Conservation (phyloP, 2,329 filamentous ascomycete genomes). For the Ceratocystis alfenasii region DNA sequence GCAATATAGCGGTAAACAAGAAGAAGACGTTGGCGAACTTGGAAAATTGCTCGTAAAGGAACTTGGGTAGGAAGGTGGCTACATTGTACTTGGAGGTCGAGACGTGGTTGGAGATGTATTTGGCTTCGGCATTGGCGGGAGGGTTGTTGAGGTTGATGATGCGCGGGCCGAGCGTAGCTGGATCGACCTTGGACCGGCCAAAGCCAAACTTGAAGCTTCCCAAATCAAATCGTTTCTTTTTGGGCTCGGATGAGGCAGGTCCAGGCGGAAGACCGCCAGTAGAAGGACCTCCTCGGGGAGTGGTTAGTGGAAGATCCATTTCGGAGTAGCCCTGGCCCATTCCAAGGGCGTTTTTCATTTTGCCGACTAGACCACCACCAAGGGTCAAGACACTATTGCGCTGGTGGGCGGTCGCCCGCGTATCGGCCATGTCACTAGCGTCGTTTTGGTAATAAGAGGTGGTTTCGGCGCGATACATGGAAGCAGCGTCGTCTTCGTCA, state of each 20-base stretch:
- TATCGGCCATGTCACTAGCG: slow-evolving; percentile 29
- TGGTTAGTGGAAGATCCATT: slow-evolving; percentile 93
- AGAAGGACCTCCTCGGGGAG: slow-evolving; percentile 38
- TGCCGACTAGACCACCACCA: slow-evolving; percentile 76
- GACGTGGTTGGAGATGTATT: slow-evolving; percentile 92
- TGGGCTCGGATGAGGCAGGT: slow-evolving; percentile 33
- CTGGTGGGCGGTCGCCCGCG: slow-evolving; percentile 49
- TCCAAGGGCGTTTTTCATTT: slow-evolving; percentile 79
- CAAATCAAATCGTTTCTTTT: slow-evolving; percentile 50
- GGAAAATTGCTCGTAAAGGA: slow-evolving; percentile 95
- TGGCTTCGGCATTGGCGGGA: slow-evolving; percentile 76
- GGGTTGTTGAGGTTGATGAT: slow-evolving; percentile 95
- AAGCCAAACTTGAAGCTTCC: slow-evolving; percentile 88
- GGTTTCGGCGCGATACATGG: slow-evolving; percentile 54
- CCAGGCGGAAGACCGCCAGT: slow-evolving; percentile 24
- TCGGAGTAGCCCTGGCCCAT: slow-evolving; percentile 86
- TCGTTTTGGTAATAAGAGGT: slow-evolving; percentile 75
- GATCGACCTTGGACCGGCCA: slow-evolving; percentile 71
- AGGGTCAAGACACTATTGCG: slow-evolving; percentile 81
- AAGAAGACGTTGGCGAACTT: slow-evolving; percentile 99
- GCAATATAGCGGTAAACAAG: slow-evolving; percentile 86
- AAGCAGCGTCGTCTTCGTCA: slow-evolving; percentile 62
- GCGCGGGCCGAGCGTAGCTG: slow-evolving; percentile 78
- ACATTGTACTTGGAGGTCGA: slow-evolving; percentile 97
- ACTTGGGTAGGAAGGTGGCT: slow-evolving; percentile 88